Conservation (phyloP, 208 protist species). For the Vickermania spadyakhi region DNA sequence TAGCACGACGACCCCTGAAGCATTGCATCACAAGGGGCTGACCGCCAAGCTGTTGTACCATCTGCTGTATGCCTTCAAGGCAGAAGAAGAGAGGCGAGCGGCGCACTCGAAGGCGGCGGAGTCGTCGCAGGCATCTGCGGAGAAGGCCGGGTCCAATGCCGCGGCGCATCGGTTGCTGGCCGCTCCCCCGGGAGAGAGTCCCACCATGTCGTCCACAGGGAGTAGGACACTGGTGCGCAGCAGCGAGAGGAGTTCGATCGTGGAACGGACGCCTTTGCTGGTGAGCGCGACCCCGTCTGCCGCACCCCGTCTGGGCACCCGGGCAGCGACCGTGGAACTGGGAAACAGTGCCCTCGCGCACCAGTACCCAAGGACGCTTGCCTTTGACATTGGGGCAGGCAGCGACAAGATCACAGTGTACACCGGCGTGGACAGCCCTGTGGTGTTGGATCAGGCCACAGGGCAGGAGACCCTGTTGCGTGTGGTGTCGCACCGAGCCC, state of each 20-base stretch:
- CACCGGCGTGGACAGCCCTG: conserved; percentile 60
- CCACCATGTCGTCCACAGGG: too few relatives aligned
- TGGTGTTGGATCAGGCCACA: conserved; percentile 47
- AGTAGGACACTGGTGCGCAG: too few relatives aligned
- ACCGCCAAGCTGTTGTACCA: conserved; percentile 74
- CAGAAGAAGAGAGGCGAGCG: conserved; percentile 18
- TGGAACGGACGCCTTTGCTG: too few relatives aligned
- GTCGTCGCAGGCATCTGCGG: too few relatives aligned
- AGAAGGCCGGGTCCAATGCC: too few relatives aligned
- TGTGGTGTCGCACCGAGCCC: background rate
- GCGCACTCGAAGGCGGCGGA: conserved; percentile 6
- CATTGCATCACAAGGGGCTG: conserved; percentile 43
- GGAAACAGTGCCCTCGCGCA: too few relatives aligned
- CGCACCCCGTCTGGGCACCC: too few relatives aligned
- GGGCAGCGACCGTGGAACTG: too few relatives aligned
- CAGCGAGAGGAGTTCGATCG: too few relatives aligned
- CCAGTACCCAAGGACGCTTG: conserved; percentile 58
- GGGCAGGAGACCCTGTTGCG: background rate
- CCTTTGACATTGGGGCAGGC: conserved; percentile 60
- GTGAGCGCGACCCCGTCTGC: too few relatives aligned
- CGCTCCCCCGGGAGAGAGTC: too few relatives aligned
- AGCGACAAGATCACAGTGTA: conserved; percentile 41
- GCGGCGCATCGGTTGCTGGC: too few relatives aligned
- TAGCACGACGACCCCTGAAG: background rate
- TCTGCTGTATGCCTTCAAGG: conserved; percentile 22